A percentile compares a stretch with the other conserved stretches of the same genome.
Evolutionary conservation across 2,329 filamentous ascomycete genomes (phyloP).

Genomic region (Raffaelea ambrosiae): DNA sequence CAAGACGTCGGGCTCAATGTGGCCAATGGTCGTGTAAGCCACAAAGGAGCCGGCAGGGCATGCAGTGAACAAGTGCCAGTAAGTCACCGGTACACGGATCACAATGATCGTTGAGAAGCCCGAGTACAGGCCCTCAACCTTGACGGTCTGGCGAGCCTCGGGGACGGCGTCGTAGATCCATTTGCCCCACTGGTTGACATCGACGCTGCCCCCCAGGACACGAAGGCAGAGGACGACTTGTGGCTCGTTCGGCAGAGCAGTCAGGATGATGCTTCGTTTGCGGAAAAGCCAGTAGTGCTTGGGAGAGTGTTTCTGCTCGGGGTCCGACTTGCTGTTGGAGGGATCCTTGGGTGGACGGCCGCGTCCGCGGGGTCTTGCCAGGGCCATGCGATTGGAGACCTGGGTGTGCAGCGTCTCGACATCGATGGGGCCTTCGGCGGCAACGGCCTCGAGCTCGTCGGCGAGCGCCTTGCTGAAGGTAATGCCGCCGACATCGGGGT

Average conservation of each 20-base stretch:
- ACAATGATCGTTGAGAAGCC: slow-evolving; percentile 13
- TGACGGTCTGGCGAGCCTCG: slow-evolving; percentile 6
- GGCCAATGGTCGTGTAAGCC: slow-evolving; percentile 11
- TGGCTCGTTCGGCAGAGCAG: slow-evolving; percentile 6
- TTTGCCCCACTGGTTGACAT: slow-evolving; percentile 12
- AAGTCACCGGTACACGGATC: slow-evolving; percentile 9
- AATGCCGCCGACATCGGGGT: slow-evolving; percentile 1
- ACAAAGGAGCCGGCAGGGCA: slow-evolving; percentile 12
- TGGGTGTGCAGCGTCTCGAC: slow-evolving; percentile 5
- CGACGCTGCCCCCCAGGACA: slow-evolving; percentile 4
- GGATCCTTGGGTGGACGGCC: slow-evolving; percentile 12
- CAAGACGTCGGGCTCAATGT: neutral
- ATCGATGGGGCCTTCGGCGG: neutral
- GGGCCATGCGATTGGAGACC: slow-evolving; percentile 8
- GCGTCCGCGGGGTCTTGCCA: slow-evolving; percentile 7
- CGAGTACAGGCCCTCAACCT: slow-evolving; percentile 10
- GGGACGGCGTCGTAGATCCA: slow-evolving; percentile 11
- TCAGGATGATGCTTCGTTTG: slow-evolving; percentile 11
- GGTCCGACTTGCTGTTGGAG: neutral
- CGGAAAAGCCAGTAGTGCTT: slow-evolving; percentile 10
- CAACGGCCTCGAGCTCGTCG: slow-evolving; percentile 8
- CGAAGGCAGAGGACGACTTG: slow-evolving; percentile 14
- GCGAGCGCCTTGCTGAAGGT: slow-evolving; percentile 10
- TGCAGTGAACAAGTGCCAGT: slow-evolving; percentile 9
- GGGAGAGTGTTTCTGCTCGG: slow-evolving; percentile 8